These are phyloP conservation scores for Globisporangium recalcitrans DNA, from an alignment of 352 stramenopile genomes.

Conservation along the genomic window DNA sequence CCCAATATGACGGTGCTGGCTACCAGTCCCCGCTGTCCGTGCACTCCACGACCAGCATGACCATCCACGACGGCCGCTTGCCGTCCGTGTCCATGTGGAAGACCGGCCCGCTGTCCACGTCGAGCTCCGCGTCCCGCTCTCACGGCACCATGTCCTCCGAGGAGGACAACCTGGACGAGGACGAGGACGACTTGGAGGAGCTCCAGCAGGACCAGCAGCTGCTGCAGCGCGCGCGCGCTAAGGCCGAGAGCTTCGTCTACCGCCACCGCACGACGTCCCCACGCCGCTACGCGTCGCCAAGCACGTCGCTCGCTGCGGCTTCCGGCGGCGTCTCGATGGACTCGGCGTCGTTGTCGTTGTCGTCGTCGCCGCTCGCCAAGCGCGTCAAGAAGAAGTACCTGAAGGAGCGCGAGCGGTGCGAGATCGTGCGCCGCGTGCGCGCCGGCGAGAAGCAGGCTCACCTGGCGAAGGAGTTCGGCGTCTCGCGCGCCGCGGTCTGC, in stretches of 20 bases:
- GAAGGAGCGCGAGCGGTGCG: slow-evolving; percentile 53
- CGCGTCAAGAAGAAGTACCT: slow-evolving; percentile 67
- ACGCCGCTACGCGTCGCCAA: background rate
- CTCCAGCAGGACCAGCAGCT: slow-evolving; percentile 7
- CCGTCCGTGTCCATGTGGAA: slow-evolving; percentile 7
- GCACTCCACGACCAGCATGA: no score
- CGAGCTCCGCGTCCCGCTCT: slow-evolving; percentile 9
- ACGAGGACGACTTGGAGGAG: background rate
- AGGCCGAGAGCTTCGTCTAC: slow-evolving; percentile 6
- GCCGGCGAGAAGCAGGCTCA: slow-evolving; percentile 55
- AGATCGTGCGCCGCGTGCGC: slow-evolving; percentile 57
- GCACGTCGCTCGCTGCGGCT: background rate
- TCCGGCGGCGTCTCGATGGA: background rate
- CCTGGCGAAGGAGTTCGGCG: slow-evolving; percentile 59
- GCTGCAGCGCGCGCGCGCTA: slow-evolving; percentile 7
- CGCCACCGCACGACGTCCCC: slow-evolving; percentile 6
- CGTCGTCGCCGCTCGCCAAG: slow-evolving; percentile 14
- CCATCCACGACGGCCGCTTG: background rate
- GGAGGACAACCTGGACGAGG: slow-evolving; percentile 28
- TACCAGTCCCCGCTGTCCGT: background rate
- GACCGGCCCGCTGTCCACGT: slow-evolving; percentile 1
- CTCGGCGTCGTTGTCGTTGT: no score
- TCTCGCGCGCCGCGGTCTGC: slow-evolving; percentile 56
- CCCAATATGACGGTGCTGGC: background rate
- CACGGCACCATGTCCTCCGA: slow-evolving; percentile 17